These are phyloP conservation scores for Groenewaldozyma tartarivorans DNA, from an alignment of 805 yeast species.

Conservation along the genomic window DNA sequence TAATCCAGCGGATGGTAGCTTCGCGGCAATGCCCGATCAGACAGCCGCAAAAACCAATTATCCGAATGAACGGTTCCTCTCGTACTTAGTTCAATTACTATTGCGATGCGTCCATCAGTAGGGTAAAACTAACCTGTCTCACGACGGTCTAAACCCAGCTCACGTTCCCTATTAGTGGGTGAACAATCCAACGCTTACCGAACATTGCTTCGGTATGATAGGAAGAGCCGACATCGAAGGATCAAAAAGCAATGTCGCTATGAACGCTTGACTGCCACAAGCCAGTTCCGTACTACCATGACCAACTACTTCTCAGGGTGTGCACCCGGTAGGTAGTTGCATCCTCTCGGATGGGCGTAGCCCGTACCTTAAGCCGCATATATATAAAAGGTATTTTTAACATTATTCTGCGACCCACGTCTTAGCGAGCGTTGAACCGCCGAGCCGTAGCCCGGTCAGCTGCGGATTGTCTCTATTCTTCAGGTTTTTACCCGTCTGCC, in stretches of 20 bases:
- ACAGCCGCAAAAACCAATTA: slow-evolving; percentile 39
- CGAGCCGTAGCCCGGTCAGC: neutral
- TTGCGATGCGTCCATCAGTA: slow-evolving; percentile 33
- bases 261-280: slow-evolving; percentile 42
- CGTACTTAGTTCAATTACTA: slow-evolving; percentile 38
- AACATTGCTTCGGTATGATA: slow-evolving; percentile 42
- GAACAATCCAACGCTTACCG: slow-evolving; percentile 39
- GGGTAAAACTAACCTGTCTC: slow-evolving; percentile 39
- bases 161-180: slow-evolving; percentile 41
- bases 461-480: neutral
- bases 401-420: neutral
- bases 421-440: slow-evolving; percentile 1
- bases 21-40: slow-evolving; percentile 40
- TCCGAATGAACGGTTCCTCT: slow-evolving; percentile 41
- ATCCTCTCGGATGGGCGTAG: neutral
- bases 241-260: slow-evolving; percentile 40
- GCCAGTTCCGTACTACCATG: slow-evolving; percentile 27
- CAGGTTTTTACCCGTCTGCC: neutral
- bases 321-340: neutral
- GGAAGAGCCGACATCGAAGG: slow-evolving; percentile 43
- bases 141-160: slow-evolving; percentile 36
- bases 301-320: slow-evolving; percentile 1
- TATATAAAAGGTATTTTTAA: no score
- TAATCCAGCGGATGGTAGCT: slow-evolving; percentile 42
- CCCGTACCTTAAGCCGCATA: neutral